phyloP scores from a whole-genome alignment of 1,139 yeast species.

The Yamadazyma dendronema region DNA sequence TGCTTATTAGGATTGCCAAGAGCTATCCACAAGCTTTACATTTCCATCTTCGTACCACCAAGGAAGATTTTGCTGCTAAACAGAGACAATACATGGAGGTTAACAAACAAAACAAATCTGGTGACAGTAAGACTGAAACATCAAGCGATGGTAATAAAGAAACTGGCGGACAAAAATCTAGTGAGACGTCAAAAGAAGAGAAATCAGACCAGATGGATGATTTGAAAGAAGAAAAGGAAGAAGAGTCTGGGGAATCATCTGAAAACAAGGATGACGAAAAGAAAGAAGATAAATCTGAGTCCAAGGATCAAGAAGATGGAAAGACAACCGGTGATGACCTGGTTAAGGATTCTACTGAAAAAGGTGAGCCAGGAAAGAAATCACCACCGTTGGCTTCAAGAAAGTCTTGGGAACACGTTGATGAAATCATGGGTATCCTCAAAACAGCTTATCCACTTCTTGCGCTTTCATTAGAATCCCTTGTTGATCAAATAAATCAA shows the following conservation, averaged over 20 bases:
- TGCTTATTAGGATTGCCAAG: slow-evolving; percentile 89
- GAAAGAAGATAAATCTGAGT: slow-evolving; percentile 12
- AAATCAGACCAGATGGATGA: slow-evolving; percentile 5
- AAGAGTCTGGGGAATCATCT: slow-evolving; percentile 1
- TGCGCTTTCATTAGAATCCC: slow-evolving; percentile 88
- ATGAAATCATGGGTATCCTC: slow-evolving; percentile 90
- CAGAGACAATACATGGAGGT: slow-evolving; percentile 76
- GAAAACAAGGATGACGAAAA: slow-evolving; percentile 13
- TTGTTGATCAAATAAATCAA: slow-evolving; percentile 93
- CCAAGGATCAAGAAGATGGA: slow-evolving; percentile 2
- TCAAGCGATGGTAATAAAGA: slow-evolving; percentile 10
- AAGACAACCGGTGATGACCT: slow-evolving; percentile 2
- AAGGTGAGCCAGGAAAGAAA: slow-evolving; percentile 3
- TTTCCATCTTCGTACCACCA: slow-evolving; percentile 91
- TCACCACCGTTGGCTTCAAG: slow-evolving; percentile 24
- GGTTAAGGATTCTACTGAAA: slow-evolving; percentile 1
- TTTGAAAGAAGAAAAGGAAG: slow-evolving; percentile 4
- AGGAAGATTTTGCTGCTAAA: slow-evolving; percentile 87
- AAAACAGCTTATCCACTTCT: slow-evolving; percentile 95
- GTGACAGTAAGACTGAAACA: slow-evolving; percentile 4
- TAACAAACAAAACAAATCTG: slow-evolving; percentile 33
- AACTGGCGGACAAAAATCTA: background rate
- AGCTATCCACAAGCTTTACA: slow-evolving; percentile 96
- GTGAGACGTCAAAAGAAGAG: slow-evolving; percentile 9
- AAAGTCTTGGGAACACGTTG: slow-evolving; percentile 94